Percentiles rank a stretch among this genome's conserved stretches.
phyloP scores from a whole-genome alignment of 371 early-diverging fungal species.

The Dichotomocladium elegans region DNA sequence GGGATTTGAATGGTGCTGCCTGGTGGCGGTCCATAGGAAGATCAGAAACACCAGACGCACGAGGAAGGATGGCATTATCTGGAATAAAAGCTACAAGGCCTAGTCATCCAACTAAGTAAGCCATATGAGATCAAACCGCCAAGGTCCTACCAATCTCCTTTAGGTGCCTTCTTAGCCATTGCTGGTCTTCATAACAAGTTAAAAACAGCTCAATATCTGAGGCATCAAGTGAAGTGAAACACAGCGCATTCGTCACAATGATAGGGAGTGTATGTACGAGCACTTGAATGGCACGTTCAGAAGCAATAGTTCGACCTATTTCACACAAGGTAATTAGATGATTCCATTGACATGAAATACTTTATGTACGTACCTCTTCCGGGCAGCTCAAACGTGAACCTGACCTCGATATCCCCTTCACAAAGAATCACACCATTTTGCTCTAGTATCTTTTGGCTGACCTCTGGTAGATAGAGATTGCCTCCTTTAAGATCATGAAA shows the following conservation, averaged over 20 bases:
- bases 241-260: background rate
- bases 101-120: background rate
- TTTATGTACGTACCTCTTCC: constrained; percentile 1
- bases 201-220: background rate
- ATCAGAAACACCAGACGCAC: constrained; percentile 41
- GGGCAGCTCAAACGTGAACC: constrained; percentile 2
- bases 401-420: constrained; percentile 3
- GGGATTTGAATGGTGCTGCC: constrained; percentile 6
- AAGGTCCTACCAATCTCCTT: background rate
- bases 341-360: no score
- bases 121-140: background rate
- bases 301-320: constrained; percentile 7
- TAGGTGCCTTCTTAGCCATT: constrained; percentile 3
- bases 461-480: background rate
- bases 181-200: constrained; percentile 3
- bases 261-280: background rate
- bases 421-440: background rate
- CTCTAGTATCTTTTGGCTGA: constrained; percentile 4
- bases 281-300: background rate
- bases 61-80: constrained; percentile 50
- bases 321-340: background rate
- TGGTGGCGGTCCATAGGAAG: constrained; percentile 23
- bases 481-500: constrained; percentile 10
- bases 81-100: constrained; percentile 41
- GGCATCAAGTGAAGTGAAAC: background rate